Percentiles rank a stretch among this genome's conserved stretches.
Conservation (phyloP, 2,329 filamentous ascomycete species). For the Graphilbum ipis-grandicollis region DNA sequence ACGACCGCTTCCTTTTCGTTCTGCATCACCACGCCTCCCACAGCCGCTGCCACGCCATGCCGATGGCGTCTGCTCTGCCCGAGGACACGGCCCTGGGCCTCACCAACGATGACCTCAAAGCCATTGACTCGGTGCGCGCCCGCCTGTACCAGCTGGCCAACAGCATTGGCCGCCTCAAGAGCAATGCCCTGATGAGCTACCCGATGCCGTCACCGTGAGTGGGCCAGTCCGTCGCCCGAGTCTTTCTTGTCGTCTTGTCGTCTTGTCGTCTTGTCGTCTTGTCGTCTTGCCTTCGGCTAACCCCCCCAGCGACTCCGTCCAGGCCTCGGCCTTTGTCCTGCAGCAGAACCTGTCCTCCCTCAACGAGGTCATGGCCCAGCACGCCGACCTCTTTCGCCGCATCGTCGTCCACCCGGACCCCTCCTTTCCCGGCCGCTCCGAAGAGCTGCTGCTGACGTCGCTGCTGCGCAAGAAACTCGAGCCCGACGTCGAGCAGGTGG, state of each 20-base stretch:
- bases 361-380: constrained; percentile 44
- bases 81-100: constrained; percentile 26
- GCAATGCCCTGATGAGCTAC: constrained; percentile 41
- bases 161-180: constrained; percentile 47
- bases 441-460: constrained; percentile 47
- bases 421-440: constrained; percentile 52
- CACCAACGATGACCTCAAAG: constrained; percentile 43
- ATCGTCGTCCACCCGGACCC: constrained; percentile 62
- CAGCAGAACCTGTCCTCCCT: constrained; percentile 52
- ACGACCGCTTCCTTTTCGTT: too few species aligned
- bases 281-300: neutral
- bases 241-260: too few species aligned
- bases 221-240: too few species aligned
- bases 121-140: constrained; percentile 53
- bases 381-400: constrained; percentile 49
- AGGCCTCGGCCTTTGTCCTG: constrained; percentile 55
- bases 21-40: too few species aligned
- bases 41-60: constrained; percentile 13
- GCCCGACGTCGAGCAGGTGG: constrained; percentile 56
- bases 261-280: neutral
- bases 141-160: constrained; percentile 51
- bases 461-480: constrained; percentile 74
- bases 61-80: neutral
- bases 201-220: constrained; percentile 50
- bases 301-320: constrained; percentile 46